These are phyloP conservation scores for Zygotorulaspora florentina DNA, from an alignment of 805 yeast genomes.

Conservation along the genomic window DNA sequence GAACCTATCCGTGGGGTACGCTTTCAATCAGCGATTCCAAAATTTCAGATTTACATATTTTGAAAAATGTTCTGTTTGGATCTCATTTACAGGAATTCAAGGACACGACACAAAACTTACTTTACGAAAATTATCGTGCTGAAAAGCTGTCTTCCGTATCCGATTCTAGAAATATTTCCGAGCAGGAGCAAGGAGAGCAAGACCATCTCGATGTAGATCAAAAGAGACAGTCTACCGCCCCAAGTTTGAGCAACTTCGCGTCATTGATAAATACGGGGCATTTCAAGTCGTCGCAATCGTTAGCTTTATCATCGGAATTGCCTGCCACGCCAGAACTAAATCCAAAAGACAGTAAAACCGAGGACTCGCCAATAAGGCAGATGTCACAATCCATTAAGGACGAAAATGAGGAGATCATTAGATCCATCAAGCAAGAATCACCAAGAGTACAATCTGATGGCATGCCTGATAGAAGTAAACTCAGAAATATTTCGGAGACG, in stretches of 20 bases:
- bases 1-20: conserved; percentile 75
- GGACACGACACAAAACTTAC: conserved; percentile 70
- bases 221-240: conserved; percentile 31
- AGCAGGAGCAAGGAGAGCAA: neutral
- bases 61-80: conserved; percentile 71
- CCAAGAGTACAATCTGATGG: conserved; percentile 31
- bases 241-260: conserved; percentile 37
- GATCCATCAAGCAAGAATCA: conserved; percentile 37
- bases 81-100: conserved; percentile 80
- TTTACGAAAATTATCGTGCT: conserved; percentile 77
- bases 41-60: conserved; percentile 49
- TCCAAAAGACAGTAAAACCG: conserved; percentile 9
- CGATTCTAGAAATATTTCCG: conserved; percentile 15
- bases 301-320: conserved; percentile 22
- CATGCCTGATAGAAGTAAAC: conserved; percentile 50
- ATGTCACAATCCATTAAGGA: conserved; percentile 35
- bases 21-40: conserved; percentile 44
- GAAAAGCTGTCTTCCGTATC: conserved; percentile 64
- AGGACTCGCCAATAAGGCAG: conserved; percentile 37
- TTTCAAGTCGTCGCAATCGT: conserved; percentile 31
- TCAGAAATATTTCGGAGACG: conserved; percentile 75
- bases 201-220: conserved; percentile 10
- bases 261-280: conserved; percentile 35
- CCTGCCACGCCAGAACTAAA: conserved; percentile 25
- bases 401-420: conserved; percentile 39